Evolutionary conservation across 768 basidiomycete species (phyloP), one percentile per base, ranked within the genome.

Genomic region (Aureoboletus auriporus): DNA sequence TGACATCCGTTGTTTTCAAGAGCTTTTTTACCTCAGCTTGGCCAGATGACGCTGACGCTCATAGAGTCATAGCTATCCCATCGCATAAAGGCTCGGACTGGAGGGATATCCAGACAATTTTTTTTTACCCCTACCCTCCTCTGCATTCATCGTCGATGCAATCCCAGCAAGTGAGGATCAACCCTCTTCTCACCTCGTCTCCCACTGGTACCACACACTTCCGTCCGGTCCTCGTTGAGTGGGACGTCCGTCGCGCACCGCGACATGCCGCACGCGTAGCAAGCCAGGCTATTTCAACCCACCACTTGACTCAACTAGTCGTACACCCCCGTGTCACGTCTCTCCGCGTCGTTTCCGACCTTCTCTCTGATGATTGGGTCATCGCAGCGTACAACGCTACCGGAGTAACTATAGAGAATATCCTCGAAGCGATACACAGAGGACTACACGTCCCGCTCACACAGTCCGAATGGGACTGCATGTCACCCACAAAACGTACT

Each of bases 341-440:
- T 17, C 63, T 83, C 26, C 62, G 58, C 34, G 51, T 83, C 47
- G 58, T 65, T 9, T 82, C 78, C 49, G 79, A 73, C 27, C 57
- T 80, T 49, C 69, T 77, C 17, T 71, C 69, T 9, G 69, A 63
- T 40, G 51, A 66, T 9, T 80, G 78, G 75, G 60, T 61, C 5
- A 72, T 77, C 28, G 52, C 67, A 9, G 69, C 67, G 8, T 54
- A 60, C n/a, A 77, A 75, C 54, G 63, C 69, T 7, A 56, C 58
- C 0, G 76, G 75, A 8, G 73, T 83, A 36, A 82, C 79, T 2
- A 58, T 83, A 46, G 61, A 60, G n/a, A 76, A 83, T 39, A 69
- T 83, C 17, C 62, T 83, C 5, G 47, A 67, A 2, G 71, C 73
- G n/a, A 76, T 82, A 39, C 67, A 74, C 59, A 41, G 52, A 11